Evolutionary conservation across 805 yeast genomes (phyloP).

Genomic region (Debaryomyces prosopidis): DNA sequence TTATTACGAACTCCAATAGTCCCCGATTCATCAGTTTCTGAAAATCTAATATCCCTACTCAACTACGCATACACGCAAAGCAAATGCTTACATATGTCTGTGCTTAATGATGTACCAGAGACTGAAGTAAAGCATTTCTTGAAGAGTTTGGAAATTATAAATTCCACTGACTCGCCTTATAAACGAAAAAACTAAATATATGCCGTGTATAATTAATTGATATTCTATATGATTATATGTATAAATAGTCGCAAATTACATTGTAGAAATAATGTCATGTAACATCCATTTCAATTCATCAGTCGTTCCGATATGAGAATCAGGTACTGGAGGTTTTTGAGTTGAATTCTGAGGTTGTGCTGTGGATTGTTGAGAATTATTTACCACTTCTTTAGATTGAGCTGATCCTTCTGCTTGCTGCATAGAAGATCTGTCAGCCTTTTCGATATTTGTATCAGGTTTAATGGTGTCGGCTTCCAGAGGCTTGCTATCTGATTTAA

Average conservation of each 20-base stretch:
- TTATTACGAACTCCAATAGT: neutral
- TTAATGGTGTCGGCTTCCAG: neutral
- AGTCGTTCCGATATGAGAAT: slow-evolving; percentile 52
- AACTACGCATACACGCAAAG: slow-evolving; percentile 22
- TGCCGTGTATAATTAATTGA: neutral
- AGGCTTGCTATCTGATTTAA: neutral
- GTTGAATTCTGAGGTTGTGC: slow-evolving; percentile 7
- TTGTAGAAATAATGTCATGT: slow-evolving; percentile 57
- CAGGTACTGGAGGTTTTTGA: slow-evolving; percentile 12
- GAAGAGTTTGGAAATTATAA: slow-evolving; percentile 12
- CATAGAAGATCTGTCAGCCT: neutral
- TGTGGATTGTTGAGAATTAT: neutral
- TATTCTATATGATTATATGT: slow-evolving; percentile 6
- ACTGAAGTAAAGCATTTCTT: slow-evolving; percentile 11
- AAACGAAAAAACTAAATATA: slow-evolving; percentile 9
- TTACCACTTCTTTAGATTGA: neutral
- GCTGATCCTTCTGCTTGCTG: neutral
- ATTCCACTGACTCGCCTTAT: slow-evolving; percentile 11
- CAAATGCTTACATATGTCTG: slow-evolving; percentile 34
- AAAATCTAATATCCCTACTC: neutral
- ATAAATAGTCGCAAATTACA: slow-evolving; percentile 15
- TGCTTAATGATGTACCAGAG: slow-evolving; percentile 18
- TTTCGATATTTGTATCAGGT: neutral
- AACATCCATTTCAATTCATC: slow-evolving; percentile 74
- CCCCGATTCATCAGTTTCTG: slow-evolving; percentile 2